Evolutionary conservation across 352 stramenopile species (phyloP).

Genomic region (Pilasporangium apinafurcum): DNA sequence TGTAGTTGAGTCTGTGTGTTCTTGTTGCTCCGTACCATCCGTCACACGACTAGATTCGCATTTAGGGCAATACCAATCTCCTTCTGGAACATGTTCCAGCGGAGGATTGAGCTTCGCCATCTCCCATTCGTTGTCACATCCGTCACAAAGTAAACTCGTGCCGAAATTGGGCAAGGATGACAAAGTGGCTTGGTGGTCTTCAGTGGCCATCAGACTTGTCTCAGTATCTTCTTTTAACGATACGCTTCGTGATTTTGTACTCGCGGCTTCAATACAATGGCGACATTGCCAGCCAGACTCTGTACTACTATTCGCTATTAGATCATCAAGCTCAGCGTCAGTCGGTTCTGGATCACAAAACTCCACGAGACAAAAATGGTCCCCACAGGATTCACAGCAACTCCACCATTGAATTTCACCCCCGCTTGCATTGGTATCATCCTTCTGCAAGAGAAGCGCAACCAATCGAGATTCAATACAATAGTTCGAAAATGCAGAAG

Average conservation of each 20-base stretch:
- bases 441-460: slow-evolving; percentile 22
- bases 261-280: no score
- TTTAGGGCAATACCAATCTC: slow-evolving; percentile 19
- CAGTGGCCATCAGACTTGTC: no score
- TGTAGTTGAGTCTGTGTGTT: no score
- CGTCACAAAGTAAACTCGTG: no score
- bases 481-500: slow-evolving; percentile 1
- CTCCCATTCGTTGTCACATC: slow-evolving; percentile 17
- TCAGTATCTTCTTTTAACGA: no score
- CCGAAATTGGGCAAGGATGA: no score
- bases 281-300: no score
- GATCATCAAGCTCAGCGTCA: slow-evolving; percentile 16
- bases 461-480: slow-evolving; percentile 29
- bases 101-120: slow-evolving; percentile 9
- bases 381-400: slow-evolving; percentile 18
- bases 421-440: slow-evolving; percentile 3
- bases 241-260: no score
- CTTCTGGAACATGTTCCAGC: slow-evolving; percentile 7
- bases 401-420: slow-evolving; percentile 19
- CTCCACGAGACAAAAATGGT: slow-evolving; percentile 31
- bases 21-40: no score
- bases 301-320: no score
- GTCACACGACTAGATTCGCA: no score
- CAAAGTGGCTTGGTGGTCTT: no score
- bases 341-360: slow-evolving; percentile 22